These are phyloP conservation scores for Gracilaria gracilis DNA, from an alignment of 23 red algal species.

Conservation along the genomic window DNA sequence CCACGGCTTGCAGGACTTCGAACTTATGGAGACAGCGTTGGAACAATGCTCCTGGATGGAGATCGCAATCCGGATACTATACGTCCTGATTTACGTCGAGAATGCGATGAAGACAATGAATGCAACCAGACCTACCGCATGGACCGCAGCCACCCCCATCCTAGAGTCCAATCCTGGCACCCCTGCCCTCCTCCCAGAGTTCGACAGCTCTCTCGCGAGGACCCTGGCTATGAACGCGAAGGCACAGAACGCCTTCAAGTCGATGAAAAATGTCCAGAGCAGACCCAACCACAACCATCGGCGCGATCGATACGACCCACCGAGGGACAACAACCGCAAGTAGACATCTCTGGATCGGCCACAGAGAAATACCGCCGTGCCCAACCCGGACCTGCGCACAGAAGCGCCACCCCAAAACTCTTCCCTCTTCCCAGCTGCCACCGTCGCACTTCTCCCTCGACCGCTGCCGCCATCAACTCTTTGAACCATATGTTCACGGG, in stretches of 20 bases:
- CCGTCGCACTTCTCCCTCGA: too few species aligned
- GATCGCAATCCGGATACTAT: not conserved
- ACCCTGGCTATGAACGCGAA: not conserved
- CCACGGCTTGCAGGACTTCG: too few species aligned
- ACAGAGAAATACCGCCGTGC: too few species aligned
- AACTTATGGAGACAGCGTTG: not conserved
- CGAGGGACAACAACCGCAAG: too few species aligned
- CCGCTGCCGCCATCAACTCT: too few species aligned
- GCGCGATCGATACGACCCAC: too few species aligned
- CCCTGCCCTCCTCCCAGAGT: not conserved
- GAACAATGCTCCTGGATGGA: constrained; percentile 8
- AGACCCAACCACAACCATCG: not conserved
- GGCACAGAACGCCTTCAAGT: constrained; percentile 1
- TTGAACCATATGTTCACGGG: too few species aligned
- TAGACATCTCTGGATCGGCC: too few species aligned
- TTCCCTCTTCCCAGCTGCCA: too few species aligned
- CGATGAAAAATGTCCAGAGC: not conserved
- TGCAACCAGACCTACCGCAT: not conserved
- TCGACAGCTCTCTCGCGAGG: not conserved
- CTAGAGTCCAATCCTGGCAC: not conserved
- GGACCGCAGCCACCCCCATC: too few species aligned
- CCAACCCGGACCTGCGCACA: too few species aligned
- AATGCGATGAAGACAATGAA: constrained; percentile 1
- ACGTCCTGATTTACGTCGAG: constrained; percentile 12
- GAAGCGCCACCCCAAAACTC: too few species aligned